Evolutionary conservation across 371 early-diverging fungal genomes (phyloP), one percentile per base, ranked within the genome.

Genomic region (Mucor plumbeus): DNA sequence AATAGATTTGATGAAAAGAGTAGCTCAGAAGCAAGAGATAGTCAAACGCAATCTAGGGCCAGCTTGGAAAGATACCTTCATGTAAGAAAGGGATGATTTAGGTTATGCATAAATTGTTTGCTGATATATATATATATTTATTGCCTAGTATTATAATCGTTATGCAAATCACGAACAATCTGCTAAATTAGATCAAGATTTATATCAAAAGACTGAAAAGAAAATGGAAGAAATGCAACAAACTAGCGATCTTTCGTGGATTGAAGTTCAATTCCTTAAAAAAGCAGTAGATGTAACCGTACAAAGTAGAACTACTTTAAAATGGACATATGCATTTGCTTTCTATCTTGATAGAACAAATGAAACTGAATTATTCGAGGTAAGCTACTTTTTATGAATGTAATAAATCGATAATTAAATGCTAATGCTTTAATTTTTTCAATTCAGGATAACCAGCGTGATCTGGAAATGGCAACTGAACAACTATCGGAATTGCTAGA

Each of bases 291-390:
- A 96, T 74, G 92, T 91, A 0, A 87, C 98, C 14, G 86, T 93
- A 13, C 80, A 90, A 63, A 91, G 96, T 68, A 92, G 99, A 65
- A 90, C 85, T 76, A 95, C 95, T 0, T 87, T 99, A 38, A 96
- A 94, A 72, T 99, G 98, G 98, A 96, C 97, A 0, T 99, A 97
- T 77, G 94, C 92, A 17, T 93, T 99, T 77, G 98, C 97, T 2
- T 99, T 92, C 79, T 99, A 97, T 73, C 85, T 99, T 72, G 75
- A 69, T n/a, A 86, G 86, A 63, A 85, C 90, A 71, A 98, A 97
- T 80, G 78, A 89, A 72, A 96, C 96, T 1, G 90, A 85, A n/a
- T 73, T 99, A 33, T 98, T 98, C 78, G 98, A 98, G 68, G 80
- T 80, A 75, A 63, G 9, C 7, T 36, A n/a, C 4, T 36, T 1